phyloP scores from a whole-genome alignment of 2,329 filamentous ascomycete genomes.

The Calonectria honghensis region DNA sequence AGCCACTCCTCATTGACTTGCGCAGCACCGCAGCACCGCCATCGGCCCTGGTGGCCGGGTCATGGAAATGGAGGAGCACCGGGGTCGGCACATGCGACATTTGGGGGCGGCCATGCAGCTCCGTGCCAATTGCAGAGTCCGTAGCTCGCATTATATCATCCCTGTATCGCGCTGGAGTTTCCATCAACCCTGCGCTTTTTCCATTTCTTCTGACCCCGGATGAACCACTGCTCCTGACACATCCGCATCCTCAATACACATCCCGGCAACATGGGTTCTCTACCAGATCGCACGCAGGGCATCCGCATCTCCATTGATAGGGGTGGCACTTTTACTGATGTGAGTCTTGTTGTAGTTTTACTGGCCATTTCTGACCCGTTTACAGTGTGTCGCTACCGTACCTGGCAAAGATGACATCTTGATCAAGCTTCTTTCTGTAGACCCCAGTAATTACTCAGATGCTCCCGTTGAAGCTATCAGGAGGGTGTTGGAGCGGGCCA shows the following conservation, averaged over 20 bases:
- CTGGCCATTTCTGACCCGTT: neutral
- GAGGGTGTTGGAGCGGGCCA: slow-evolving; percentile 87
- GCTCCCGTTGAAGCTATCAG: slow-evolving; percentile 92
- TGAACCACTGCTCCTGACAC: neutral
- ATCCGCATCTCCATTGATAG: slow-evolving; percentile 85
- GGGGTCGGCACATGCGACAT: slow-evolving; percentile 16
- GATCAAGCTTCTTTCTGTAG: slow-evolving; percentile 91
- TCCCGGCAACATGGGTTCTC: slow-evolving; percentile 35
- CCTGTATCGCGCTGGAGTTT: slow-evolving; percentile 21
- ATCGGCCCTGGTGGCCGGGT: neutral
- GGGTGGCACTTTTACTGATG: slow-evolving; percentile 91
- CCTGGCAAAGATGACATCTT: slow-evolving; percentile 81
- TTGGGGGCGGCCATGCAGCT: neutral
- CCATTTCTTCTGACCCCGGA: neutral
- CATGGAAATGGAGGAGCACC: slow-evolving; percentile 8
- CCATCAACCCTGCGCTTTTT: slow-evolving; percentile 11
- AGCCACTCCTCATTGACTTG: neutral
- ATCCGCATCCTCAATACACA: neutral
- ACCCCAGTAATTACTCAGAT: slow-evolving; percentile 91
- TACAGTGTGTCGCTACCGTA: slow-evolving; percentile 85
- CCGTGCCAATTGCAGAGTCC: neutral
- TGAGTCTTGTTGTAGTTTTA: neutral
- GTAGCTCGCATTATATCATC: slow-evolving; percentile 7
- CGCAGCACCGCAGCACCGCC: neutral
- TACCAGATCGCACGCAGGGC: slow-evolving; percentile 64